phyloP scores from a whole-genome alignment of 805 yeast species.

The Gaillardinia entomophila region DNA sequence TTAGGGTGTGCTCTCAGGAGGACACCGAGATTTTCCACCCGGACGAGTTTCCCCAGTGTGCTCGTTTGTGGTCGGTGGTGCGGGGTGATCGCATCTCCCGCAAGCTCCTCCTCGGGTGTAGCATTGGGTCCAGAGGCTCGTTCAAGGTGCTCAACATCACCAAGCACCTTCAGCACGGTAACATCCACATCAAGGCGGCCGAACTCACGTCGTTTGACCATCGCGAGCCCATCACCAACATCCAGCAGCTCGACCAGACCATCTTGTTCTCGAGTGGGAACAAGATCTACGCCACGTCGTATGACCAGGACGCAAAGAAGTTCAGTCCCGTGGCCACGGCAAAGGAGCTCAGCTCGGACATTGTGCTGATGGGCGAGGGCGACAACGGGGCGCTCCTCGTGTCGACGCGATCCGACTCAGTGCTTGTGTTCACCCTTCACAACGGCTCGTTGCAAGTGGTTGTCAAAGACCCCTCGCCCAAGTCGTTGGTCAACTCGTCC shows the following conservation, averaged over 20 bases:
- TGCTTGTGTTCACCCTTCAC: constrained; percentile 17
- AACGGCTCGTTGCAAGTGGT: constrained; percentile 7
- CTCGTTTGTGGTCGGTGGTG: constrained; percentile 29
- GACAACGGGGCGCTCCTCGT: constrained; percentile 13
- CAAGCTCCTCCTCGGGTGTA: constrained; percentile 30
- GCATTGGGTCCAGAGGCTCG: constrained; percentile 15
- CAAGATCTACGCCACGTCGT: constrained; percentile 25
- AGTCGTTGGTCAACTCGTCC: constrained; percentile 26
- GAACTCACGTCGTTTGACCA: constrained; percentile 29
- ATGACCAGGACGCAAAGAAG: constrained; percentile 25
- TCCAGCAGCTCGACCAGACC: constrained; percentile 25
- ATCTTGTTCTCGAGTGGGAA: constrained; percentile 29
- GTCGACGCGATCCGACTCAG: constrained; percentile 31
- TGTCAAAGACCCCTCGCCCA: constrained; percentile 28
- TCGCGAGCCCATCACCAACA: constrained; percentile 25
- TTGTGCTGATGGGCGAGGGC: constrained; percentile 18
- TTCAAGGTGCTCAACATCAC: constrained; percentile 31
- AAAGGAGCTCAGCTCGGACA: constrained; percentile 23
- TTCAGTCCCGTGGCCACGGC: constrained; percentile 21
- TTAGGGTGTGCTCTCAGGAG: constrained; percentile 15
- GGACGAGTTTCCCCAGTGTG: constrained; percentile 26
- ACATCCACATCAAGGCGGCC: constrained; percentile 14
- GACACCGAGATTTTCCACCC: constrained; percentile 17
- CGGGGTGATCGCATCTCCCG: constrained; percentile 26
- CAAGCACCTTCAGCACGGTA: constrained; percentile 12